phyloP scores from a whole-genome alignment of 2,329 filamentous ascomycete species.

The Xylariales sp. region DNA sequence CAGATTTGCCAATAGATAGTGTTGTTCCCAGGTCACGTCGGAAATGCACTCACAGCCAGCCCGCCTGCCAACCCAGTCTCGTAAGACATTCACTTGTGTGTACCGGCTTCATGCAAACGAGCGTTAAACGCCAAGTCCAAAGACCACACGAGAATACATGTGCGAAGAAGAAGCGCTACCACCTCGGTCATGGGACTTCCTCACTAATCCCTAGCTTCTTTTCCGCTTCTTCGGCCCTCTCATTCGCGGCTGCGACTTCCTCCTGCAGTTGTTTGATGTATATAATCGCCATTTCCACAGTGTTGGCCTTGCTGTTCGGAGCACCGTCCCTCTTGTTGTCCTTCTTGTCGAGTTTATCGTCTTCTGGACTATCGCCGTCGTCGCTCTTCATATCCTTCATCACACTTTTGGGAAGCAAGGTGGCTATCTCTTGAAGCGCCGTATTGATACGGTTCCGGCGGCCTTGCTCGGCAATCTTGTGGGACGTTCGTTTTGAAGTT shows the following conservation, averaged over 20 bases:
- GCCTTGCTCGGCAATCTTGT: conserved; percentile 97
- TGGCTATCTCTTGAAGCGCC: conserved; percentile 85
- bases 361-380: conserved; percentile 43
- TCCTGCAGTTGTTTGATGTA: conserved; percentile 84
- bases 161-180: no score
- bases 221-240: conserved; percentile 60
- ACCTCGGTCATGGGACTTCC: conserved; percentile 4
- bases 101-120: no score
- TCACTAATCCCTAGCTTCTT: conserved; percentile 51
- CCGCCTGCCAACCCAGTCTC: no score
- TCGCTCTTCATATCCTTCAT: conserved; percentile 40
- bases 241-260: conserved; percentile 63
- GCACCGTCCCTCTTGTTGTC: conserved; percentile 40
- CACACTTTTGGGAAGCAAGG: conserved; percentile 64
- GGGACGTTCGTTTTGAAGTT: conserved; percentile 92
- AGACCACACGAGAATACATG: no score
- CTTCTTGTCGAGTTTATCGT: conserved; percentile 36
- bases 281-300: conserved; percentile 93
- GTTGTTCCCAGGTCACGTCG: no score
- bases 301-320: conserved; percentile 88
- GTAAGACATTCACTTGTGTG: no score
- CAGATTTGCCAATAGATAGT: no score
- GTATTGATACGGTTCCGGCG: conserved; percentile 92
- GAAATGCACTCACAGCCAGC: no score
- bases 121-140: no score